Evolutionary conservation across 1,284 basidiomycete genomes (phyloP).

Genomic region (Exobasidium cylindrosporum): DNA sequence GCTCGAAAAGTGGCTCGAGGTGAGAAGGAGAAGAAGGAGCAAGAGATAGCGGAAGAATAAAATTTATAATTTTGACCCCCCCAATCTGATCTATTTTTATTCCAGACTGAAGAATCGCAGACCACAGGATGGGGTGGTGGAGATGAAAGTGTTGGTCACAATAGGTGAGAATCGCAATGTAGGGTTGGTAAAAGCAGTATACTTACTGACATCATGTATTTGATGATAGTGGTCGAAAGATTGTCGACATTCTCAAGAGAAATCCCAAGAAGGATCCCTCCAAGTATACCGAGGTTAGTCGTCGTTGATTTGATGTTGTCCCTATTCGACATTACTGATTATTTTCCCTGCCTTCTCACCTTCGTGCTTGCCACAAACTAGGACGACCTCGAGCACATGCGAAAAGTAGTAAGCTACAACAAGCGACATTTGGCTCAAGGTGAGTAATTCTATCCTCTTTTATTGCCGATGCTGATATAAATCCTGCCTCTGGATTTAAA

Average conservation of each 20-base stretch:
- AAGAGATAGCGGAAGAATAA: too few relatives aligned
- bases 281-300: conserved; percentile 34
- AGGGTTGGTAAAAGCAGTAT: too few relatives aligned
- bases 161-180: conserved; percentile 4
- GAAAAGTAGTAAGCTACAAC: conserved; percentile 53
- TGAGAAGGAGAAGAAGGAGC: conserved; percentile 2
- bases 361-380: too few relatives aligned
- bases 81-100: too few relatives aligned
- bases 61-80: too few relatives aligned
- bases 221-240: conserved; percentile 42
- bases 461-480: conserved; percentile 1
- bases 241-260: conserved; percentile 50
- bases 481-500: conserved; percentile 7
- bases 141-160: conserved; percentile 34
- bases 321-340: too few relatives aligned
- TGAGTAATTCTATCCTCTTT: conserved; percentile 4
- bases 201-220: too few relatives aligned
- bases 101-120: conserved; percentile 21
- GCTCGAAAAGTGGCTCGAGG: conserved; percentile 23
- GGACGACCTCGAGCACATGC: conserved; percentile 53
- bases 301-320: too few relatives aligned
- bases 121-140: conserved; percentile 16
- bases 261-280: conserved; percentile 49
- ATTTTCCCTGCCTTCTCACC: too few relatives aligned
- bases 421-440: conserved; percentile 53